Percentiles rank a stretch among this genome's conserved stretches.
phyloP scores from a whole-genome alignment of 2,329 filamentous ascomycete genomes.

The Diaporthe velutina region DNA sequence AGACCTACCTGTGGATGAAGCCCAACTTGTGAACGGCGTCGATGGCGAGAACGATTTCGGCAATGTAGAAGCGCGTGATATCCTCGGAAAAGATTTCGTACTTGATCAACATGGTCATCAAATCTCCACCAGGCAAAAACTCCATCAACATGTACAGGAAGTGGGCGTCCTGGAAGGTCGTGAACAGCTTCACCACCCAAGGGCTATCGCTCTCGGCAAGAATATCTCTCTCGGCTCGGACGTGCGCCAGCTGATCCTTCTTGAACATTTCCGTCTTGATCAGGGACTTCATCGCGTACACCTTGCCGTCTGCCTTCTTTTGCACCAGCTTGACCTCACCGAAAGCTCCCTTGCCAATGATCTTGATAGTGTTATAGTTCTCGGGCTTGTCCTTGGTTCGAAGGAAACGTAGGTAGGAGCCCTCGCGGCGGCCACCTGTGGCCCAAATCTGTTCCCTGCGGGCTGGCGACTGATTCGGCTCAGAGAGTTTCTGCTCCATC shows the following conservation, averaged over 20 bases:
- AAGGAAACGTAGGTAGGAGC: conserved; percentile 92
- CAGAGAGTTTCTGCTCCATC: conserved; percentile 86
- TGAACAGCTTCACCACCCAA: conserved; percentile 98
- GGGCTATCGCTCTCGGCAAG: conserved; percentile 99
- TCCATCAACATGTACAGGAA: conserved; percentile 99
- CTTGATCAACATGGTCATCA: conserved; percentile 99
- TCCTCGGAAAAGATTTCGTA: conserved; percentile 99
- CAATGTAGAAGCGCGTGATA: conserved; percentile 99
- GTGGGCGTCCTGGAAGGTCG: conserved; percentile 95
- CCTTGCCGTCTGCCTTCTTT: conserved; percentile 95
- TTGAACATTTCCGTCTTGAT: conserved; percentile 99
- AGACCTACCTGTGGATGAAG: conserved; percentile 92
- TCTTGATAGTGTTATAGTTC: conserved; percentile 97
- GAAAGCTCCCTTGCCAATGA: conserved; percentile 98
- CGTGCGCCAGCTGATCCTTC: conserved; percentile 97
- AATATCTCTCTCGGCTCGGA: conserved; percentile 97
- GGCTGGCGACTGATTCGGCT: conserved; percentile 79
- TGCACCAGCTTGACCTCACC: conserved; percentile 98
- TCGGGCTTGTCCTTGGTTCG: conserved; percentile 92
- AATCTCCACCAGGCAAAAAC: conserved; percentile 95
- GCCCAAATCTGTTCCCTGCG: conserved; percentile 89
- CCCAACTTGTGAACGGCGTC: conserved; percentile 98
- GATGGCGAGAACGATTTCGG: conserved; percentile 97
- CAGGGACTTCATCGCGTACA: conserved; percentile 97
- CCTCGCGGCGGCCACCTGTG: conserved; percentile 87